A percentile compares a stretch with the other conserved stretches of the same genome.
These are phyloP conservation scores for Schwanniomyces occidentalis DNA, from an alignment of 805 yeast genomes.

Conservation along the genomic window DNA sequence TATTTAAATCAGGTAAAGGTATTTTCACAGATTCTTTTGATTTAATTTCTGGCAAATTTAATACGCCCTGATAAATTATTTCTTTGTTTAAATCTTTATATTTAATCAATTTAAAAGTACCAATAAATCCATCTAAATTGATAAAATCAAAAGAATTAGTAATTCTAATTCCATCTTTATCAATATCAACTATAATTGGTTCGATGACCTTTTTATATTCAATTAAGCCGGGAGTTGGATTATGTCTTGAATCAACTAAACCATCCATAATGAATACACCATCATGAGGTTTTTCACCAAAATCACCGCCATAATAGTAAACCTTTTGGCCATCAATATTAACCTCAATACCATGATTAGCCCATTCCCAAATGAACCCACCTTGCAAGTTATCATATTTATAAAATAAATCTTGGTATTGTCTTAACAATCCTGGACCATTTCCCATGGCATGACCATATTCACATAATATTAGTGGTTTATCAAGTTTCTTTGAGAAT, in stretches of 20 bases:
- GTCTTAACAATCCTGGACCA: slow-evolving; percentile 34
- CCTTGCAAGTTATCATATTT: slow-evolving; percentile 30
- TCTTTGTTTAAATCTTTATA: slow-evolving; percentile 8
- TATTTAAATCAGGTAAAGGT: slow-evolving; percentile 6
- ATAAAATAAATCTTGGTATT: slow-evolving; percentile 31
- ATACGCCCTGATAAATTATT: slow-evolving; percentile 6
- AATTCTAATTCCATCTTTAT: slow-evolving; percentile 10
- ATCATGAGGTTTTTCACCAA: slow-evolving; percentile 34
- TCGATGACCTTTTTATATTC: slow-evolving; percentile 34
- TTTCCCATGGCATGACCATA: slow-evolving; percentile 42
- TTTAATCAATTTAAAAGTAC: slow-evolving; percentile 6
- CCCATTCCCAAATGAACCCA: slow-evolving; percentile 43
- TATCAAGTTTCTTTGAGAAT: slow-evolving; percentile 14
- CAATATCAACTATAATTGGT: slow-evolving; percentile 20
- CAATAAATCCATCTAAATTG: slow-evolving; percentile 11
- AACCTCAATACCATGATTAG: slow-evolving; percentile 32
- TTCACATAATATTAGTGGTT: slow-evolving; percentile 37
- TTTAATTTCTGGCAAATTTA: slow-evolving; percentile 6
- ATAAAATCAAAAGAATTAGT: slow-evolving; percentile 19
- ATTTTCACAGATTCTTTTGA: slow-evolving; percentile 4
- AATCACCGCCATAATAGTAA: slow-evolving; percentile 38
- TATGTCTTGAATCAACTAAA: slow-evolving; percentile 26
- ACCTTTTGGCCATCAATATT: slow-evolving; percentile 8
- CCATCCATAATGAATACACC: slow-evolving; percentile 41
- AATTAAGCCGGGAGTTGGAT: slow-evolving; percentile 33